Conservation (phyloP, 1,139 yeast species). For the Sugiyamaella sp. region DNA sequence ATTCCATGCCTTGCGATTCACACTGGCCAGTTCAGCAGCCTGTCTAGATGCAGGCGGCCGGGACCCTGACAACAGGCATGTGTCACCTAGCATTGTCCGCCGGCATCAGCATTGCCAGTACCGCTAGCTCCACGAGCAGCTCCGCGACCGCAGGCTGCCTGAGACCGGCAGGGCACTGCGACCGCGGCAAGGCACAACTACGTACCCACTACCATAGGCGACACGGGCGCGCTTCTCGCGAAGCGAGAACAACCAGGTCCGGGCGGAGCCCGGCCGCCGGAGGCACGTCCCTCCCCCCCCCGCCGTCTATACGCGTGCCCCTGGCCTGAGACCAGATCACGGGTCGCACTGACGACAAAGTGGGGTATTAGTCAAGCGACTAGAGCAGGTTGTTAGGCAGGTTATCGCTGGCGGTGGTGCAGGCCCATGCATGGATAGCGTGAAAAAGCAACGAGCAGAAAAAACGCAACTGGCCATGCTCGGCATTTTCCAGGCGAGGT, state of each 20-base stretch:
- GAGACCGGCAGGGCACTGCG: background rate
- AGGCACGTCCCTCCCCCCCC: background rate
- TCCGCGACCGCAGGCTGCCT: too few species aligned
- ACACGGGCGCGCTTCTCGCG: background rate
- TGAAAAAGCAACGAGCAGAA: background rate
- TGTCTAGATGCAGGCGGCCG: too few species aligned
- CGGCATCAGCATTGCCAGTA: too few species aligned
- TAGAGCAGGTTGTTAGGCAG: background rate
- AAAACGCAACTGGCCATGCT: background rate
- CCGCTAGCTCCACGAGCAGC: too few species aligned
- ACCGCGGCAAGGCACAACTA: background rate
- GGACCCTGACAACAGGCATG: too few species aligned
- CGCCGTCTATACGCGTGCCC: too few species aligned
- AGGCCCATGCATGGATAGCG: background rate
- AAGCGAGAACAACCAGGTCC: slow-evolving; percentile 2
- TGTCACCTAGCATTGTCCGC: too few species aligned
- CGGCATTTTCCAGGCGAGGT: slow-evolving; percentile 2
- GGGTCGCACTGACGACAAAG: background rate
- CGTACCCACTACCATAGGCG: too few species aligned
- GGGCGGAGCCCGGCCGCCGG: slow-evolving; percentile 6
- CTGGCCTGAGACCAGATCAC: background rate
- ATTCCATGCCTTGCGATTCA: too few species aligned
- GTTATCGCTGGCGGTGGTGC: background rate
- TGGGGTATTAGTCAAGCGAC: slow-evolving; percentile 1
- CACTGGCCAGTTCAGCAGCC: too few species aligned